A percentile compares a stretch with the other conserved stretches of the same genome.
These are phyloP conservation scores for Yamadazyma atlantica DNA, from an alignment of 1,139 yeast genomes.

Conservation along the genomic window DNA sequence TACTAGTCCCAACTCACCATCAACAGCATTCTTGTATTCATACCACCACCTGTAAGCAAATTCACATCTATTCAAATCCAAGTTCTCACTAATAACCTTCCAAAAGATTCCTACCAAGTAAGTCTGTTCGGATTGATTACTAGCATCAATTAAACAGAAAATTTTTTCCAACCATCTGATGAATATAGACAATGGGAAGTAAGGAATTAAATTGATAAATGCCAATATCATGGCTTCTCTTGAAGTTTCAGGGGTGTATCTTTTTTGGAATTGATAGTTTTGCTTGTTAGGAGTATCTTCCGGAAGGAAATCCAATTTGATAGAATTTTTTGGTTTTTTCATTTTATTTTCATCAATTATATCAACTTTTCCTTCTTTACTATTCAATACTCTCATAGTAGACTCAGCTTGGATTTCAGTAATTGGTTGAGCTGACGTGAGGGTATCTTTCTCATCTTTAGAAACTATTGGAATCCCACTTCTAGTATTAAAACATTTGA, in stretches of 20 bases:
- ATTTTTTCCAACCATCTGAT: conserved; percentile 49
- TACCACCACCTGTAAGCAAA: conserved; percentile 73
- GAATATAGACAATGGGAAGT: conserved; percentile 46
- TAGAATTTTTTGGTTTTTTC: conserved; percentile 32
- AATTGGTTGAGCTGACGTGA: conserved; percentile 41
- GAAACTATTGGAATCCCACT: conserved; percentile 28
- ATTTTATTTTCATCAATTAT: conserved; percentile 31
- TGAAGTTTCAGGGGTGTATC: conserved; percentile 39
- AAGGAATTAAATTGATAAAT: conserved; percentile 55
- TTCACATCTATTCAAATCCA: conserved; percentile 61
- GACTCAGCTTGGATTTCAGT: conserved; percentile 37
- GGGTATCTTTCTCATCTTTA: conserved; percentile 15
- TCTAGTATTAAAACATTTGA: conserved; percentile 31
- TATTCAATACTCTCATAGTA: conserved; percentile 29
- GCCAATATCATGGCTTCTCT: conserved; percentile 54
- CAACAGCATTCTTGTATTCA: conserved; percentile 5
- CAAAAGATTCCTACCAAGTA: conserved; percentile 34
- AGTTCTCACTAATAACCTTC: conserved; percentile 44
- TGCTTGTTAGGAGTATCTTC: conserved; percentile 11
- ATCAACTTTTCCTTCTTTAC: conserved; percentile 24
- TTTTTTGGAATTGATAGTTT: conserved; percentile 22
- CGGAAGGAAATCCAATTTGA: conserved; percentile 22
- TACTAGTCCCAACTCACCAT: background rate
- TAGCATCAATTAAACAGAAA: conserved; percentile 37
- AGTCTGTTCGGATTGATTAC: conserved; percentile 34